These are phyloP conservation scores for Chrysanthemum lavandulifolium DNA, from an alignment of 129 eudicot genomes.

Conservation along the genomic window DNA sequence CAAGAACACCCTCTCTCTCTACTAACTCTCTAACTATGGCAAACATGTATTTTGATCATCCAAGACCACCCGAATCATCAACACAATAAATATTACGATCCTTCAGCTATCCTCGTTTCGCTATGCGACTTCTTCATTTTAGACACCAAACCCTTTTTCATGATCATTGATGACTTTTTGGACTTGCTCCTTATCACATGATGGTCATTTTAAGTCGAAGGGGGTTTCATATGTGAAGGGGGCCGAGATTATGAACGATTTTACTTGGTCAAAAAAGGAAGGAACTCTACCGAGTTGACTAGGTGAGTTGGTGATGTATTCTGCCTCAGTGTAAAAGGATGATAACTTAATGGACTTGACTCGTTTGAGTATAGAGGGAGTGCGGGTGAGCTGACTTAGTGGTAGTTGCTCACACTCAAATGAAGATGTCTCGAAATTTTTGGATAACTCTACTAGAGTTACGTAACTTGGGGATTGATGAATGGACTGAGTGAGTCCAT, in stretches of 20 bases:
- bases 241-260: conserved; percentile 29
- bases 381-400: conserved; percentile 28
- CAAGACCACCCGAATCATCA: too few relatives aligned
- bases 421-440: too few relatives aligned
- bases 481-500: too few relatives aligned
- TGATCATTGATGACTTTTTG: not conserved
- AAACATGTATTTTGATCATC: too few relatives aligned
- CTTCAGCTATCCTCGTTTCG: too few relatives aligned
- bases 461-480: too few relatives aligned
- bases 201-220: not conserved
- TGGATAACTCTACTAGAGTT: too few relatives aligned
- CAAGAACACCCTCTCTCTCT: too few relatives aligned
- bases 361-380: conserved; percentile 43
- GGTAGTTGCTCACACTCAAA: too few relatives aligned
- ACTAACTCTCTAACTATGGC: too few relatives aligned
- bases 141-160: not conserved
- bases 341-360: conserved; percentile 45
- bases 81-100: too few relatives aligned
- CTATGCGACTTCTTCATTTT: too few relatives aligned
- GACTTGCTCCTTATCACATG: not conserved
- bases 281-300: conserved; percentile 17
- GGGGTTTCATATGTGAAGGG: conserved; percentile 6
- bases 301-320: not conserved
- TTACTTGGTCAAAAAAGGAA: conserved; percentile 33
- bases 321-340: conserved; percentile 22